Percentiles rank a stretch among this genome's conserved stretches.
phyloP scores from a whole-genome alignment of 2,329 filamentous ascomycete species.

The Trichoderma semiorbis region DNA sequence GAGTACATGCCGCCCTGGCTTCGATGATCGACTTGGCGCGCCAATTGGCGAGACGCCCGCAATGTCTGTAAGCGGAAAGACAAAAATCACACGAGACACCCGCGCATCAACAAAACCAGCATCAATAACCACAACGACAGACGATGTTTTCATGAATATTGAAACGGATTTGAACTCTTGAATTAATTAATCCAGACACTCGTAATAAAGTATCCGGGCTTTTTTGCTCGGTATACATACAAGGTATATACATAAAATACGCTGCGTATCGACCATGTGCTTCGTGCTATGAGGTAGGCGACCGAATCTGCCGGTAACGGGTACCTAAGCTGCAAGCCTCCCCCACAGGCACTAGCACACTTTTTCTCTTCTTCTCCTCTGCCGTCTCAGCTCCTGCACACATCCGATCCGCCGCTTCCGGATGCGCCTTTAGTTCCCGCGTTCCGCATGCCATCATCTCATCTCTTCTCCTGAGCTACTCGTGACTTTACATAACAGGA shows the following conservation, averaged over 20 bases:
- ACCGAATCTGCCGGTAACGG: background rate
- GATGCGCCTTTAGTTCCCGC: constrained; percentile 9
- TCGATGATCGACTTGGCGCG: background rate
- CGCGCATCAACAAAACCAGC: background rate
- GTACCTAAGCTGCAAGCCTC: background rate
- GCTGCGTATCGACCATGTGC: background rate
- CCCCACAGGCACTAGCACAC: background rate
- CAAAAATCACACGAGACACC: background rate
- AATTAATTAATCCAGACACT: background rate
- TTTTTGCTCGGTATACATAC: background rate
- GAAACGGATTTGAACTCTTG: background rate
- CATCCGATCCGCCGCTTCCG: constrained; percentile 9
- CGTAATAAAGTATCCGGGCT: background rate
- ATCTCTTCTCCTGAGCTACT: background rate
- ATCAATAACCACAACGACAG: background rate
- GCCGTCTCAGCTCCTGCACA: background rate
- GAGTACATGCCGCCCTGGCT: background rate
- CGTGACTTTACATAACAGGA: background rate
- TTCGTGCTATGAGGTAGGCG: background rate
- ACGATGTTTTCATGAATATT: background rate
- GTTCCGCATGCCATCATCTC: background rate
- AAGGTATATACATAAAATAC: background rate
- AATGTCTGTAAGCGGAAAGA: background rate
- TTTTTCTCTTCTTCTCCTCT: background rate
- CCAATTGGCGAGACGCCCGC: background rate